Base-by-base conservation (phyloP, 1,284 basidiomycete genomes). In the Marasmius tenuissimus region DNA sequence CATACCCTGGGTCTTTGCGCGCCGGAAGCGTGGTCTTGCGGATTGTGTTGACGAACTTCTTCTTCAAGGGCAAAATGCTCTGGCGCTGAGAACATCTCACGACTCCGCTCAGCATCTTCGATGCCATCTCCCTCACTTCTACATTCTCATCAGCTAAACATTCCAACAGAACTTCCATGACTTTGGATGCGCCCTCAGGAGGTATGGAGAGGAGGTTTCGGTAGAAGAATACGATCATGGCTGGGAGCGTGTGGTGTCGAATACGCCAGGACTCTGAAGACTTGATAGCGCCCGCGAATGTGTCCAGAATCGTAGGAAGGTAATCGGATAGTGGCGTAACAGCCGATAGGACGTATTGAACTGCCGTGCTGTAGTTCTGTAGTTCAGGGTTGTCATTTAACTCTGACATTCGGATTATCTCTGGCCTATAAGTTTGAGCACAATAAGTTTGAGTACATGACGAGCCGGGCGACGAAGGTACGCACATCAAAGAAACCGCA, bases 81-180 rank as follows among this genome's bases (percentile, higher is more conserved):
- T 93, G 86, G 59, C 96, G 85, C 73, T 98, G 95, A 11, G 95
- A 97, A 71, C 95, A 97, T 65, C 97, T 85, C 40, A 99, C 86
- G 66, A 99, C 89, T 20, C 94, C 93, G 18, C 93, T 92, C 38
- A 99, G 79, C 47, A 94, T 92, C 77, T 90, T 90, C 4, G 93
- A 93, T n/a, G 94, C 93, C 83, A 93, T 96, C 73, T 96, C 93
- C 63, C 96, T 86, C 35, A 98, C 96, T 77, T 98, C 96, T 58
- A 96, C 89, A 71, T 97, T 97, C 71, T 93, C 91, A 72, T 98
- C 96, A 33, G 85, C 83, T 55, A 98, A 79, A 72, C 96, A 96
- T 56, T 90, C 86, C 34, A 94, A 82, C 53, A 97, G 79, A 38
- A 92, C 86, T 64, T 93, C 91, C 84, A 94, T 88, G 65, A 94